These are phyloP conservation scores for Rachicladosporium sp. DNA, from an alignment of 2,329 filamentous ascomycete genomes.

Conservation along the genomic window DNA sequence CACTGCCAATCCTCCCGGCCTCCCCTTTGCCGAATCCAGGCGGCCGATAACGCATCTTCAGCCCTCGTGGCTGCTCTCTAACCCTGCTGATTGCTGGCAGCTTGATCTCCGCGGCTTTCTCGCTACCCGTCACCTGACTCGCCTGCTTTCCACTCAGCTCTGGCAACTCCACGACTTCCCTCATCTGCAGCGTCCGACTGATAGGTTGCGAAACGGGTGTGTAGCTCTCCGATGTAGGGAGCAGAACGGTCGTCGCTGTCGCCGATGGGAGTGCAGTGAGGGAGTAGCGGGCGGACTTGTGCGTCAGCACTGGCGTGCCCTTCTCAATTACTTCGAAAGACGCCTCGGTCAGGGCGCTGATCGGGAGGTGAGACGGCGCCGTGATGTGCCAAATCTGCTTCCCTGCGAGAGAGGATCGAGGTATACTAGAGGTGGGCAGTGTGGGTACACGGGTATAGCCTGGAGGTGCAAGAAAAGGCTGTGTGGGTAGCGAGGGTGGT, in stretches of 20 bases:
- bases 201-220: constrained; percentile 32
- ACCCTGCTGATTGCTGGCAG: constrained; percentile 40
- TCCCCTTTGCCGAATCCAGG: constrained; percentile 44
- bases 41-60: constrained; percentile 56
- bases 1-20: constrained; percentile 29
- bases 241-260: constrained; percentile 10
- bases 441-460: constrained; percentile 39
- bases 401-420: constrained; percentile 47
- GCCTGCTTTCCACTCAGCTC: constrained; percentile 29
- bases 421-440: constrained; percentile 20
- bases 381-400: constrained; percentile 77
- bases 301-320: constrained; percentile 43
- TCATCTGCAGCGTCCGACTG: constrained; percentile 51
- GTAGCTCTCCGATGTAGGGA: constrained; percentile 19
- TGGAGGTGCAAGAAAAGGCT: constrained; percentile 22
- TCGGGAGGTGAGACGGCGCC: constrained; percentile 55
- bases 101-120: constrained; percentile 30
- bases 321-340: constrained; percentile 46
- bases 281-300: constrained; percentile 50
- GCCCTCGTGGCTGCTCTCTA: constrained; percentile 53
- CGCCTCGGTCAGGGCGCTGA: constrained; percentile 53
- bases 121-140: constrained; percentile 27
- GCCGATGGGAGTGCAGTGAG: constrained; percentile 11
- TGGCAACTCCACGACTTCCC: constrained; percentile 47
- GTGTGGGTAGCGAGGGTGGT: constrained; percentile 9